phyloP scores from a whole-genome alignment of 768 basidiomycete species.

The Tylopilus vinaceipallidus region DNA sequence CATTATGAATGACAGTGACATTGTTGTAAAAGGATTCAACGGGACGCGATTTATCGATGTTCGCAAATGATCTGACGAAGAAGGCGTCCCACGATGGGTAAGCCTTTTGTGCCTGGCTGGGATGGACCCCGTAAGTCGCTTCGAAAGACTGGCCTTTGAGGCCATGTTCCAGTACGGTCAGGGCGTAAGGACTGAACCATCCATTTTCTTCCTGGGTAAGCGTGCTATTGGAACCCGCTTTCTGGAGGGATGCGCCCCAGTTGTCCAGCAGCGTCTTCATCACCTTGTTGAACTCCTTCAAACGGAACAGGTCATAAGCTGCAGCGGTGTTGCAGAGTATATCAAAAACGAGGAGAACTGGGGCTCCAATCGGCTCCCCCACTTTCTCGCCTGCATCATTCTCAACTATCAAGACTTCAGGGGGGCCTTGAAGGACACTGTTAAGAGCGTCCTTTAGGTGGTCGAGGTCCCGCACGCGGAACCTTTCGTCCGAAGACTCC shows the following conservation, averaged over 20 bases:
- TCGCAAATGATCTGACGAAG: constrained; percentile 43
- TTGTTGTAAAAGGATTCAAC: not conserved
- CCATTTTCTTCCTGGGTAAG: not conserved
- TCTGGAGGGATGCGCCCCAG: constrained; percentile 8
- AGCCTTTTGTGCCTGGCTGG: not conserved
- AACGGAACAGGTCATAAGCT: constrained; percentile 16
- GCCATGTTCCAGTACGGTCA: not conserved
- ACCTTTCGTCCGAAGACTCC: not conserved
- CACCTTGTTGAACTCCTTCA: constrained; percentile 1
- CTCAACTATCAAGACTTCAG: not conserved
- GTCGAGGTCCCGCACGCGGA: not conserved
- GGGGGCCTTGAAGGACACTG: not conserved
- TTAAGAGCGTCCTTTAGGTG: not conserved
- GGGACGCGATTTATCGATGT: not conserved
- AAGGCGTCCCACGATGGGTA: constrained; percentile 48
- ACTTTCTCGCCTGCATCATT: not conserved
- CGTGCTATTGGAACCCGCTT: not conserved
- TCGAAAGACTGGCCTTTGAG: not conserved
- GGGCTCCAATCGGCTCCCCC: constrained; percentile 19
- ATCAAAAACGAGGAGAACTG: constrained; percentile 17
- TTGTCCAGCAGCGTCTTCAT: not conserved
- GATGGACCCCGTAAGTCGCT: constrained; percentile 1
- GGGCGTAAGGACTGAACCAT: not conserved
- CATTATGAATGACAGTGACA: constrained; percentile 37
- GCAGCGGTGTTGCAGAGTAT: constrained; percentile 24